Conservation (phyloP, 495 filamentous ascomycete genomes). For the Tuber umbilicatum region DNA sequence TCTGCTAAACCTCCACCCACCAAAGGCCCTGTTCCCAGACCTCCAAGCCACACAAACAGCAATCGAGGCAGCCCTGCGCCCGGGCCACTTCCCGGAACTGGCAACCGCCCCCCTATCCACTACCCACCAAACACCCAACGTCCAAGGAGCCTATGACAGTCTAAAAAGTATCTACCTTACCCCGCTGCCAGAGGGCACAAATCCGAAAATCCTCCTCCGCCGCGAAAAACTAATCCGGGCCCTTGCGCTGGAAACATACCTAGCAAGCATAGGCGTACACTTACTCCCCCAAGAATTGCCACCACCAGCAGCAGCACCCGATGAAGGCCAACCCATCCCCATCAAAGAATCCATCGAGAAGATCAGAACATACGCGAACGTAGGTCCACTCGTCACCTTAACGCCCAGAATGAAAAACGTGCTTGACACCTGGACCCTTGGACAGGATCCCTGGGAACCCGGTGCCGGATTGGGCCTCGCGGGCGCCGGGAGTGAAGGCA, state of each 20-base stretch:
- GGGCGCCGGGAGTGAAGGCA: not conserved
- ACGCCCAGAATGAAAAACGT: slow-evolving; percentile 12
- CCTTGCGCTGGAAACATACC: slow-evolving; percentile 27
- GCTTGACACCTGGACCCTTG: slow-evolving; percentile 26
- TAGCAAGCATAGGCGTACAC: slow-evolving; percentile 26
- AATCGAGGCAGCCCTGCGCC: not conserved
- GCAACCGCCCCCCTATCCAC: not conserved
- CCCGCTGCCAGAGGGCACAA: slow-evolving; percentile 15
- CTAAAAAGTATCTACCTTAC: not conserved
- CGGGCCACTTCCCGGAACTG: not conserved
- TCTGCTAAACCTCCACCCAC: slow-evolving; percentile 21
- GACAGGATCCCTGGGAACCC: slow-evolving; percentile 23
- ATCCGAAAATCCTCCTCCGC: slow-evolving; percentile 11
- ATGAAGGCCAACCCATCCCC: not conserved
- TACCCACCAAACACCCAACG: not conserved
- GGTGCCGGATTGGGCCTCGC: not conserved
- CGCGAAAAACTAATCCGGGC: slow-evolving; percentile 24
- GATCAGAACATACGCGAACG: slow-evolving; percentile 36
- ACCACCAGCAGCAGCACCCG: not conserved
- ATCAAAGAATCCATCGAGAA: slow-evolving; percentile 19
- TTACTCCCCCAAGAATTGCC: slow-evolving; percentile 9
- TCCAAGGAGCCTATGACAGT: not conserved
- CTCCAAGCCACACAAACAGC: not conserved
- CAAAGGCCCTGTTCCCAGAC: not conserved
- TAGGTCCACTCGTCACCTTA: slow-evolving; percentile 16